Percentiles rank a stretch among this genome's conserved stretches.
Conservation (phyloP, 2,329 filamentous ascomycete species). For the Colletotrichum gloeosporioides region DNA sequence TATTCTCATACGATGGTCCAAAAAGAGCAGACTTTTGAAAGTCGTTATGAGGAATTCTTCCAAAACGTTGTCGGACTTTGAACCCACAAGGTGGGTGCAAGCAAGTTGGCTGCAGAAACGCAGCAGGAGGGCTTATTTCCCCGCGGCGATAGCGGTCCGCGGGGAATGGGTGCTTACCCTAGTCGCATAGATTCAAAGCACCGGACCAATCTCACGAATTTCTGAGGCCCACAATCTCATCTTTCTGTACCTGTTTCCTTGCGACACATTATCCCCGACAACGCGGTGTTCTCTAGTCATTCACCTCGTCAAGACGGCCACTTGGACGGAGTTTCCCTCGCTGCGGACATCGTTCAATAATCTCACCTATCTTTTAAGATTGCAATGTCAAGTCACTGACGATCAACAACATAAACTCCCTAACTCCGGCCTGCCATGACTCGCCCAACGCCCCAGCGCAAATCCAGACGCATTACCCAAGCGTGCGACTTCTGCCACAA, state of each 20-base stretch:
- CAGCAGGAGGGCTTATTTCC: not conserved
- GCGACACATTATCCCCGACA: not conserved
- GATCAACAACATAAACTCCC: not conserved
- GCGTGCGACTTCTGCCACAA: slow-evolving; percentile 9
- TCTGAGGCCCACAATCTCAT: not conserved
- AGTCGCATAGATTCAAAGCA: not conserved
- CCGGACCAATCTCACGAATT: not conserved
- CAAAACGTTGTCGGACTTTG: too few species aligned
- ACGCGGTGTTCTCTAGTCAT: not conserved
- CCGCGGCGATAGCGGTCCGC: not conserved
- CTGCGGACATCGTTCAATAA: fast-evolving
- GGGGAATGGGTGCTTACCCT: too few species aligned
- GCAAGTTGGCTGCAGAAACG: not conserved
- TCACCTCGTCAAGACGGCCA: not conserved
- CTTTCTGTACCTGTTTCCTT: not conserved
- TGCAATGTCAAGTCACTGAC: not conserved
- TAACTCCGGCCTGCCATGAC: not conserved
- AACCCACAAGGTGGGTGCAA: not conserved
- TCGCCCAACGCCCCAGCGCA: not conserved
- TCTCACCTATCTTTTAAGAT: not conserved
- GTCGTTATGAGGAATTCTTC: not conserved
- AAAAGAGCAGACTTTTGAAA: not conserved
- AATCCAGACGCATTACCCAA: not conserved
- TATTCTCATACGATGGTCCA: not conserved
- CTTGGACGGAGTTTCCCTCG: not conserved